These are phyloP conservation scores for Candida namnaoensis DNA, from an alignment of 805 yeast genomes.

Conservation along the genomic window DNA sequence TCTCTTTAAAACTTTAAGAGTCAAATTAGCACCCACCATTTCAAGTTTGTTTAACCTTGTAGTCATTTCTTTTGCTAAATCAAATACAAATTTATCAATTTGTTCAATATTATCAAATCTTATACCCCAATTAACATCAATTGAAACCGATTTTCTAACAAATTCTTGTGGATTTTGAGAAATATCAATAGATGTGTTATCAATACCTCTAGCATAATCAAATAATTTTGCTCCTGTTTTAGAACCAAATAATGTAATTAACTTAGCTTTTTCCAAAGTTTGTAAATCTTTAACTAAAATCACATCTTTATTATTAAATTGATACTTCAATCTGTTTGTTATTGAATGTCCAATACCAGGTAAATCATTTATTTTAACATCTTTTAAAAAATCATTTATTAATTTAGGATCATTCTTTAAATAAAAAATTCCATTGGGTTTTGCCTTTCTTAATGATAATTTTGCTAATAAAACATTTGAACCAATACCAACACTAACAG, in stretches of 20 bases:
- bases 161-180: conserved; percentile 38
- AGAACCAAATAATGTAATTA: conserved; percentile 49
- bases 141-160: conserved; percentile 68
- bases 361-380: conserved; percentile 26
- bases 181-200: conserved; percentile 51
- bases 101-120: conserved; percentile 55
- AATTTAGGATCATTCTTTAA: conserved; percentile 26
- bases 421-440: conserved; percentile 61
- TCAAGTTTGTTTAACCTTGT: conserved; percentile 38
- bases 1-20: conserved; percentile 58
- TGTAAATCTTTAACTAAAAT: conserved; percentile 31
- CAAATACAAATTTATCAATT: conserved; percentile 52
- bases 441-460: conserved; percentile 62
- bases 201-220: conserved; percentile 59
- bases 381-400: conserved; percentile 20
- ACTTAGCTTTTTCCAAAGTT: conserved; percentile 20
- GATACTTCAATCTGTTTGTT: conserved; percentile 33
- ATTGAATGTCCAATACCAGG: conserved; percentile 61
- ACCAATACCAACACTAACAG: conserved; percentile 77
- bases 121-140: conserved; percentile 89
- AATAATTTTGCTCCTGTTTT: conserved; percentile 62
- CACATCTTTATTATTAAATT: conserved; percentile 10
- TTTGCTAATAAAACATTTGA: conserved; percentile 71
- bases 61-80: conserved; percentile 52
- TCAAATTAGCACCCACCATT: conserved; percentile 46